Percentiles rank a stretch among this genome's conserved stretches.
phyloP scores from a whole-genome alignment of 805 yeast species.

The Pichia cabralensis region DNA sequence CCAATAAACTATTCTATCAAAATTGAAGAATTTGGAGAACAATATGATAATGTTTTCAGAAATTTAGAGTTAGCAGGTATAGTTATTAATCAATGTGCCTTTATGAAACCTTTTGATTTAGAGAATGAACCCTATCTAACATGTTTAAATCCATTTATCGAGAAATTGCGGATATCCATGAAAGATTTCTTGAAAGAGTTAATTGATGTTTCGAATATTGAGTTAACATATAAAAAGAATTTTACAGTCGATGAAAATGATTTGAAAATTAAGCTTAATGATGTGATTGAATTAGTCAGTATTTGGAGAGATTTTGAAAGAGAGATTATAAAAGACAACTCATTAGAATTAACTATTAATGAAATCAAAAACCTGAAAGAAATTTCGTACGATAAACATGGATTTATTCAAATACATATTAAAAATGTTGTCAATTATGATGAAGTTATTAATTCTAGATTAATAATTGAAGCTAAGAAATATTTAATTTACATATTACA shows the following conservation, averaged over 20 bases:
- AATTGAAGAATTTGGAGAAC: conserved; percentile 15
- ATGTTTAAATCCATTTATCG: conserved; percentile 69
- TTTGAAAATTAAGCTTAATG: conserved; percentile 34
- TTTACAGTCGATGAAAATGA: conserved; percentile 43
- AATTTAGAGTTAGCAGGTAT: conserved; percentile 51
- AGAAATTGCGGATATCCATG: conserved; percentile 37
- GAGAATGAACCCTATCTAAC: conserved; percentile 56
- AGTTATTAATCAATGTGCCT: conserved; percentile 53
- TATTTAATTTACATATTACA: conserved; percentile 74
- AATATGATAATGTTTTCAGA: conserved; percentile 23
- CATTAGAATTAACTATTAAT: conserved; percentile 3
- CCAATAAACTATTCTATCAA: conserved; percentile 52
- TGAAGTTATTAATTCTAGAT: conserved; percentile 18
- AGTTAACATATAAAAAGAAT: conserved; percentile 43
- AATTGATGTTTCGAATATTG: conserved; percentile 47
- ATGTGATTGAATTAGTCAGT: conserved; percentile 35
- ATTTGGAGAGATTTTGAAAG: conserved; percentile 34
- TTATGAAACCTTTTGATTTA: conserved; percentile 54
- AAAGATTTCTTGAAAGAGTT: conserved; percentile 35
- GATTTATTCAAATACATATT: conserved; percentile 6
- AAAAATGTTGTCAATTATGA: conserved; percentile 2
- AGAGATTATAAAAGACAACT: conserved; percentile 7
- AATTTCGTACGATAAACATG: conserved; percentile 12
- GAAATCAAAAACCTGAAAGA: conserved; percentile 21
- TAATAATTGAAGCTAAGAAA: conserved; percentile 71